Evolutionary conservation across 768 basidiomycete species (phyloP), one percentile per base, ranked within the genome.

Genomic region (Tremella yokohamensis): DNA sequence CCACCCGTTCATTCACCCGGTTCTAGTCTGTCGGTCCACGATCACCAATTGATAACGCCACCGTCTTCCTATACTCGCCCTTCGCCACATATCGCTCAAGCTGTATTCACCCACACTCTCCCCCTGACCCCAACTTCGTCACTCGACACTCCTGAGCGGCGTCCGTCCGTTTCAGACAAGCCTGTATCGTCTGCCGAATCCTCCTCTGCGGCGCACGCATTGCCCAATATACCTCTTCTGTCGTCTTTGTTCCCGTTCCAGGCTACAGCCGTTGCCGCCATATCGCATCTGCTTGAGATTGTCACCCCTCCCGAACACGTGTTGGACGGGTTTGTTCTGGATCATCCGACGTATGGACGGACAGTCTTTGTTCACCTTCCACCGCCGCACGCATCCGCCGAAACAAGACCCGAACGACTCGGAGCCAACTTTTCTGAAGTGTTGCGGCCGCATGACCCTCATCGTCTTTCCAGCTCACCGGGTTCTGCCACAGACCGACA

Each of bases 201-300:
- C 29, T 11, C 29, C 6, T 11, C 29, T 11, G 29, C 11, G 29
- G 29, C 11, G 4, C 29, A 11, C 29, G 29, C 29, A 34, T 11
- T 11, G 58, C 38, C 61, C 58, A 34, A 49, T 34, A 61, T 70
- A 38, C 51, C 64, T n/a, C 58, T 76, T 51, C 61, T 76, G 40
- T 56, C 67, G 0, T 22, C 68, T 1, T 47, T 76, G 0, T 76
- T 76, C 64, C 73, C 75, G 0, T 62, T 61, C 24, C 68, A 74
- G 29, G 64, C 70, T 19, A 49, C 61, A 12, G 26, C 26, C 12
- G 64, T 71, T 8, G 54, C 69, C 1, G 40, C 58, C 1, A 45
- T 59, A 2, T 66, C 73, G 4, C 60, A 64, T 24, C 45, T 62
- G 0, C 44, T 76, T 2, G 75, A 76, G 45, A 68, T 76, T 26